These are phyloP conservation scores for Panicum hallii DNA, from an alignment of 202 grass and related monocot genomes.

Conservation along the genomic window DNA sequence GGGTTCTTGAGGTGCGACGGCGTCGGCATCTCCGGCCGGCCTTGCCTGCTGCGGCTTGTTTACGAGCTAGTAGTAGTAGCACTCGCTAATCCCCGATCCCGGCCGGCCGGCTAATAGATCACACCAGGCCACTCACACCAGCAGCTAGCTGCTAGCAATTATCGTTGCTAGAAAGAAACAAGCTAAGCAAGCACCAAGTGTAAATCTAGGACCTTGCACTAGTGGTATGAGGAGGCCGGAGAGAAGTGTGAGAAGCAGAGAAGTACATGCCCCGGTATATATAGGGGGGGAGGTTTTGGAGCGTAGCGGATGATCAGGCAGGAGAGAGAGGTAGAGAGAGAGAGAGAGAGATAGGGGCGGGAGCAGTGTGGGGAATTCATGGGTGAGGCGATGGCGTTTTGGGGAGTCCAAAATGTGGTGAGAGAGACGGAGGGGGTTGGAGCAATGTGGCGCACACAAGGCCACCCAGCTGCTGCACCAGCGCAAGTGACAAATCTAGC, in stretches of 20 bases:
- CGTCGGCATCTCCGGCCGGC: slow-evolving; percentile 47
- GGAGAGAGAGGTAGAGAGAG: not conserved
- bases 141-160: no score
- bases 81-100: no score
- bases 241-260: slow-evolving; percentile 40
- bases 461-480: slow-evolving; percentile 18
- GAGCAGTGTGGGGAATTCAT: no score
- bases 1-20: slow-evolving; percentile 59
- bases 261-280: slow-evolving; percentile 50
- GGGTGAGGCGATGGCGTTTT: not conserved
- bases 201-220: slow-evolving; percentile 43
- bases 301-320: slow-evolving; percentile 32
- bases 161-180: not conserved
- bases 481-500: slow-evolving; percentile 47
- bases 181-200: not conserved
- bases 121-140: not conserved
- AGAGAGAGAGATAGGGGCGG: not conserved
- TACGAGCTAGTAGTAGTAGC: no score
- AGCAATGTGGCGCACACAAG: slow-evolving; percentile 52
- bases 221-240: slow-evolving; percentile 18
- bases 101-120: not conserved
- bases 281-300: slow-evolving; percentile 56
- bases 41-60: not conserved
- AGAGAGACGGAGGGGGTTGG: slow-evolving; percentile 28
- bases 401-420: slow-evolving; percentile 24